Evolutionary conservation across 306 rosid genomes (phyloP), one percentile per base, ranked within the genome.

Genomic region (Vigna reflexopilosa): DNA sequence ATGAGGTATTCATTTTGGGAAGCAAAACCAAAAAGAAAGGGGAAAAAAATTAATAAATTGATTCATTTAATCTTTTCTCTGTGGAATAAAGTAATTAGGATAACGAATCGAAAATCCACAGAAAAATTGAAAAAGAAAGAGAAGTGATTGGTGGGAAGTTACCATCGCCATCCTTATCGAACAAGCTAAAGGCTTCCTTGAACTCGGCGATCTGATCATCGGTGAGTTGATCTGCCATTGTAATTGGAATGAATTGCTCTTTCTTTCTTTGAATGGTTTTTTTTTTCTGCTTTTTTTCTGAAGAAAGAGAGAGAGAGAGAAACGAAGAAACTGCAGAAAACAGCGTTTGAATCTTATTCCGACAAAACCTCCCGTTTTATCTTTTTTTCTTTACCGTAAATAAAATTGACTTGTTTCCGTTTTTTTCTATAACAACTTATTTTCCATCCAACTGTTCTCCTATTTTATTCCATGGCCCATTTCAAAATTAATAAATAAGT

Each of bases 101-200:
- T 15, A 66, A 56, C 57, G 26, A 20, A 70, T 34, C 10, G 32
- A 12, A 61, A 4, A 7, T 11, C 49, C 1, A 40, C 72, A 28
- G 17, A 19, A 52, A 61, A 59, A 20, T 49, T 0, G 3, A 42
- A 42, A 32, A 3, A 24, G 7, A 19, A 10, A 4, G 20, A 54
- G 38, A 15, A 32, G 9, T 28, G 71, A 81, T 63, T 61, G 36
- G 49, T 9, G 1, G 50, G 11, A 45, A 45, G 16, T 48, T 20
- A 91, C 96, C 96, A 78, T 91, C 96, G 51, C 96, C 93, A 80
- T 91, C 96, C 86, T 89, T 91, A 77, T 91, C 96, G 74, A 91
- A 89, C 76, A 91, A 87, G 83, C 96, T 89, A 78, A 91, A 91
- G 50, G 96, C 96, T 79, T 91, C 96, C 85, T 91, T 91, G 85